Evolutionary conservation across 495 filamentous ascomycete species (phyloP).

Genomic region (Penicillium alfredii): DNA sequence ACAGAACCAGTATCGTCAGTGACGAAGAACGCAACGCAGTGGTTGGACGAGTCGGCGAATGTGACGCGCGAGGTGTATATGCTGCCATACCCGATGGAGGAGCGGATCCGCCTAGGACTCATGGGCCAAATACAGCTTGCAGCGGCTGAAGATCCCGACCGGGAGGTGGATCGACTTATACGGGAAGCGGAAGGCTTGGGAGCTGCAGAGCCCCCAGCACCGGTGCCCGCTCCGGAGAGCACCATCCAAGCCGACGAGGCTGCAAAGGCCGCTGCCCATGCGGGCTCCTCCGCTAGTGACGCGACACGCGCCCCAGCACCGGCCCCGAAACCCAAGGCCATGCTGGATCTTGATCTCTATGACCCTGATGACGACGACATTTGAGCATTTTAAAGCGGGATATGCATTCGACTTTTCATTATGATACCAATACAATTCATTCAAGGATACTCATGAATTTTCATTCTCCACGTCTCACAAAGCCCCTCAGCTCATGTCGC

Average conservation of each 20-base stretch:
- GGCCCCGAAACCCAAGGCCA: constrained; percentile 33
- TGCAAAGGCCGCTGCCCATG: constrained; percentile 32
- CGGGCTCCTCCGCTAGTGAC: constrained; percentile 25
- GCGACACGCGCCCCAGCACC: constrained; percentile 14
- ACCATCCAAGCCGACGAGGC: constrained; percentile 28
- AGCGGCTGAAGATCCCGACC: constrained; percentile 32
- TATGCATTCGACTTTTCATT: constrained; percentile 7
- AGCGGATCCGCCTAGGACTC: constrained; percentile 43
- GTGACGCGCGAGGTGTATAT: constrained; percentile 41
- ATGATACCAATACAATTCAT: too few relatives aligned
- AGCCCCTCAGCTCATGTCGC: too few relatives aligned
- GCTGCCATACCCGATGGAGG: constrained; percentile 44
- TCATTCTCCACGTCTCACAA: background rate
- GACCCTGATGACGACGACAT: constrained; percentile 44
- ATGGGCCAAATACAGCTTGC: constrained; percentile 43
- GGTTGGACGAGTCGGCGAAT: constrained; percentile 43
- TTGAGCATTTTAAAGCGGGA: constrained; percentile 12
- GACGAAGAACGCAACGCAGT: constrained; percentile 39
- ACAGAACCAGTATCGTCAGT: constrained; percentile 36
- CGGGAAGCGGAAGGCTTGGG: constrained; percentile 37
- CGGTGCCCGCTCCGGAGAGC: constrained; percentile 15
- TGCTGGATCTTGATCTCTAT: constrained; percentile 41
- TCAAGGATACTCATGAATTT: too few relatives aligned
- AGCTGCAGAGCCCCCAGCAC: constrained; percentile 24
- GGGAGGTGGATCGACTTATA: constrained; percentile 39